Conservation (phyloP, 495 filamentous ascomycete genomes). For the Podospora bellae-mahoneyi region DNA sequence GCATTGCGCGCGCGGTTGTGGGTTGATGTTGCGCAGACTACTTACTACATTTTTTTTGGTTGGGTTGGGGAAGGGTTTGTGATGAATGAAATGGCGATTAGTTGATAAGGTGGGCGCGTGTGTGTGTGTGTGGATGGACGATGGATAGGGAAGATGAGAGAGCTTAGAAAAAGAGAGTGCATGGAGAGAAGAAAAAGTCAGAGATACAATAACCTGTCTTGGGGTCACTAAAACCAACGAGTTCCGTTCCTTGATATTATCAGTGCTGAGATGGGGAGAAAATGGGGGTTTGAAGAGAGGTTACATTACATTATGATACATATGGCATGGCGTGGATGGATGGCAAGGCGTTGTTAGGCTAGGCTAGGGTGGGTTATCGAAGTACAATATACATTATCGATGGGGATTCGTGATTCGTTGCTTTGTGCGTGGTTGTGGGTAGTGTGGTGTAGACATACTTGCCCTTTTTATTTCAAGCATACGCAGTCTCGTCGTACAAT, state of each 20-base stretch:
- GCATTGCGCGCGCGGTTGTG: neutral
- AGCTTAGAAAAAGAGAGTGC: neutral
- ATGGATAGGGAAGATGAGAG: neutral
- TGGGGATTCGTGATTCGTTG: neutral
- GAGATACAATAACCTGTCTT: neutral
- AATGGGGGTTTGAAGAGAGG: neutral
- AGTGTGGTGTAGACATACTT: no score
- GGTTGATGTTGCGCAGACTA: neutral
- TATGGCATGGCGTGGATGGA: neutral
- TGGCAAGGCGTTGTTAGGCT: neutral
- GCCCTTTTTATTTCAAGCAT: no score
- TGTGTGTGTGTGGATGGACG: neutral
- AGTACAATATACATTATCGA: neutral
- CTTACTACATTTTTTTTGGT: neutral
- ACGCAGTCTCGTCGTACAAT: no score
- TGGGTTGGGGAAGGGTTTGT: neutral
- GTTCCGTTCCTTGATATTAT: neutral
- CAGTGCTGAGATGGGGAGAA: neutral
- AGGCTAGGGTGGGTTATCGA: neutral
- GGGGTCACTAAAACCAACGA: neutral
- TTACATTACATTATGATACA: neutral
- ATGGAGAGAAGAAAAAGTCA: neutral
- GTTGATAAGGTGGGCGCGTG: no score
- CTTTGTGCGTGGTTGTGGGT: neutral
- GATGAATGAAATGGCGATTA: neutral